phyloP scores from a whole-genome alignment of 2,329 filamentous ascomycete species.

The Daldinia eschscholtzii region DNA sequence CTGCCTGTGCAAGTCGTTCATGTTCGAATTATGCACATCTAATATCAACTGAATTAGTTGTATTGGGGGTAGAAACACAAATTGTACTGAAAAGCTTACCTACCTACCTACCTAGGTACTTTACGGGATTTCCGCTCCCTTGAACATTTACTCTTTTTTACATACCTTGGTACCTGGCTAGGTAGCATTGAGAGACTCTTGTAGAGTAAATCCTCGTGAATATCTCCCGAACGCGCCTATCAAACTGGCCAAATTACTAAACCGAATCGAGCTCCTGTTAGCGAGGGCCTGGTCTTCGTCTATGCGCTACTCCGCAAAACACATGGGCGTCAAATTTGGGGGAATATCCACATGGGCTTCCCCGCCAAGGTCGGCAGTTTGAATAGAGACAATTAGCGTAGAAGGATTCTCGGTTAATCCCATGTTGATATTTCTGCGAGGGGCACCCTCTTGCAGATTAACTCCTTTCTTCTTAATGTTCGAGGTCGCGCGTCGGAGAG shows the following conservation, averaged over 20 bases:
- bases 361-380: constrained; percentile 46
- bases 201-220: not conserved
- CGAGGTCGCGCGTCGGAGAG: not conserved
- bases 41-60: not conserved
- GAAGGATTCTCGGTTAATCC: constrained; percentile 13
- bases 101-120: too few relatives aligned
- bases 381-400: constrained; percentile 25
- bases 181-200: not conserved
- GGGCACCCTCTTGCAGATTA: constrained; percentile 15
- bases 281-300: constrained; percentile 14
- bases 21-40: not conserved
- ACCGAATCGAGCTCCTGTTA: constrained; percentile 29
- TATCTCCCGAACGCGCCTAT: constrained; percentile 11
- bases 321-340: constrained; percentile 32
- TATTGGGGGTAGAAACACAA: not conserved
- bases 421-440: constrained; percentile 31
- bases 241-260: constrained; percentile 27
- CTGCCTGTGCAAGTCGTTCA: not conserved
- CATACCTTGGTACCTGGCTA: too few relatives aligned
- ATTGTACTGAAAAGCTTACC: too few relatives aligned
- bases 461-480: constrained; percentile 4
- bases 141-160: not conserved
- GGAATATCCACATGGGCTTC: constrained; percentile 40
- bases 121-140: not conserved
- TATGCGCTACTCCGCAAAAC: constrained; percentile 35